phyloP scores from a whole-genome alignment of 345 rosid species.

The Corymbia maculata region DNA sequence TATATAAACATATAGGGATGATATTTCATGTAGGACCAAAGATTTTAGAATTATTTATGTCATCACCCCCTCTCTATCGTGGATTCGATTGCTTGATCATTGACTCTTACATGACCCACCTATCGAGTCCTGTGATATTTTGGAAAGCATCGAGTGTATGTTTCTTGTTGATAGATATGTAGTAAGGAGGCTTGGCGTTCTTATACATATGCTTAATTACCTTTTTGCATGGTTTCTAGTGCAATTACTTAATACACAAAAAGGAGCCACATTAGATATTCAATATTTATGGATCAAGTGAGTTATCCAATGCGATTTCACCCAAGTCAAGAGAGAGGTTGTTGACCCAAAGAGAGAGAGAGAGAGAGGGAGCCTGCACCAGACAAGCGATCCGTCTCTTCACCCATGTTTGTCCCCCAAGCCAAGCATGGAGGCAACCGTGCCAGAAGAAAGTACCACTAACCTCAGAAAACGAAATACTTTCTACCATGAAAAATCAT shows the following conservation, averaged over 20 bases:
- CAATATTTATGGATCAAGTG: not conserved
- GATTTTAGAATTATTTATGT: not conserved
- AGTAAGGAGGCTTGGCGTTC: not conserved
- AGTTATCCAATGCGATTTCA: not conserved
- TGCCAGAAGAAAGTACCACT: not conserved
- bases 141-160: not conserved
- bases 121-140: not conserved
- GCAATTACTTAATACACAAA: not conserved
- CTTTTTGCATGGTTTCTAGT: not conserved
- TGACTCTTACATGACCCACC: not conserved
- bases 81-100: not conserved
- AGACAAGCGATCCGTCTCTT: not conserved
- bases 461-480: not conserved
- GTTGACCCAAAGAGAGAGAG: not conserved
- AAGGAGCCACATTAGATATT: not conserved
- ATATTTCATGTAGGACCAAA: rapidly evolving
- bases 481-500: not conserved
- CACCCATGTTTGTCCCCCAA: not conserved
- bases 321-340: not conserved
- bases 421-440: not conserved
- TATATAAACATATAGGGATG: rapidly evolving
- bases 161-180: not conserved
- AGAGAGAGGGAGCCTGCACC: not conserved
- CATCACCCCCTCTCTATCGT: rapidly evolving
- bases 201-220: not conserved